Conservation (phyloP, 2,329 filamentous ascomycete species). For the Aureobasidium sp. region DNA sequence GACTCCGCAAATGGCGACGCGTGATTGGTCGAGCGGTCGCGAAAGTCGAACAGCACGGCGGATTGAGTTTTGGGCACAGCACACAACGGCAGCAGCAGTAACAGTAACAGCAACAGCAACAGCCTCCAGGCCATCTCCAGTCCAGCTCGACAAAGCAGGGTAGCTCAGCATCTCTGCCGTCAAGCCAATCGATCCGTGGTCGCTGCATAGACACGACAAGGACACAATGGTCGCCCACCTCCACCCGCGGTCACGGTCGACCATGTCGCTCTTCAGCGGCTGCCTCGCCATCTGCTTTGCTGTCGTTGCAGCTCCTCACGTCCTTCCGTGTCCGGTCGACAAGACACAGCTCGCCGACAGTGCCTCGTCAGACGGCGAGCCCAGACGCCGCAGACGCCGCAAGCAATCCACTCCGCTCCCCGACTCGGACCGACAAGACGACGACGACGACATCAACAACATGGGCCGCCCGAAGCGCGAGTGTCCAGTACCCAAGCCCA, state of each 20-base stretch:
- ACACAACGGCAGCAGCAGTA: too few species aligned
- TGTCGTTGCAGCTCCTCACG: conserved; percentile 81
- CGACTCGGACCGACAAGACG: conserved; percentile 5
- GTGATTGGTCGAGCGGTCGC: neutral
- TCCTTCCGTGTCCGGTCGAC: conserved; percentile 78
- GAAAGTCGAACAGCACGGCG: neutral
- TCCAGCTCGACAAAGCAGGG: neutral
- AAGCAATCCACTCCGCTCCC: conserved; percentile 29
- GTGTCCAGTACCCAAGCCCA: conserved; percentile 87
- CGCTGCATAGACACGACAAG: neutral
- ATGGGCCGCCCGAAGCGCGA: conserved; percentile 46
- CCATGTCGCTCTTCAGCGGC: conserved; percentile 88
- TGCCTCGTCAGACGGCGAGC: conserved; percentile 22
- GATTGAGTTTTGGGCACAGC: neutral
- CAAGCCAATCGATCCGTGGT: neutral
- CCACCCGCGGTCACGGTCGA: conserved; percentile 87
- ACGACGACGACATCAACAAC: conserved; percentile 5
- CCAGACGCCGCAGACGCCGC: conserved; percentile 33
- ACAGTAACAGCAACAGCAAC: neutral
- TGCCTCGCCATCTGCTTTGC: conserved; percentile 84
- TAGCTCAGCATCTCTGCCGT: neutral
- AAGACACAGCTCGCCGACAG: conserved; percentile 71
- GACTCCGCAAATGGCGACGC: neutral
- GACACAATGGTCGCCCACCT: conserved; percentile 46
- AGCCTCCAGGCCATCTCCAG: neutral